phyloP scores from a whole-genome alignment of 345 rosid genomes.

The Syzygium jambos region DNA sequence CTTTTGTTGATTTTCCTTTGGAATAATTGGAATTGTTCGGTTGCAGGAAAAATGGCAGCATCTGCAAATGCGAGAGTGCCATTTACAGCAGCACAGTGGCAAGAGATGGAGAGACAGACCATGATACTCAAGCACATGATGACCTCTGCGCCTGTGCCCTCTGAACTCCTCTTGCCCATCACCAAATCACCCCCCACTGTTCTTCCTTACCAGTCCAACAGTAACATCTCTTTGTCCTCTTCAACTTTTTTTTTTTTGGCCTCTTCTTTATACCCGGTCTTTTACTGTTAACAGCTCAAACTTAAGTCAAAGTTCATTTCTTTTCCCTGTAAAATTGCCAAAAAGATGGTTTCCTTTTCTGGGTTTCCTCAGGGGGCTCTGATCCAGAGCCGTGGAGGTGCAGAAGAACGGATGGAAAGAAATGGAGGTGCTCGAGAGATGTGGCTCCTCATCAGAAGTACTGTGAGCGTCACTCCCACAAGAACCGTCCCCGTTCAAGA shows the following conservation, averaged over 20 bases:
- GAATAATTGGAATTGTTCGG: neutral
- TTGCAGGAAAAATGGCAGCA: conserved; percentile 40
- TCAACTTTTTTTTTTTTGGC: neutral
- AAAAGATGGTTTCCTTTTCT: neutral
- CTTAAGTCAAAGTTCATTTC: neutral
- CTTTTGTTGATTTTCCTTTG: neutral
- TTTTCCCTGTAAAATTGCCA: neutral
- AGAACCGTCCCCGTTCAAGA: conserved; percentile 85
- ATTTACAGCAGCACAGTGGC: conserved; percentile 52
- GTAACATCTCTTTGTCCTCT: neutral
- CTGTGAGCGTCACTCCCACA: conserved; percentile 69
- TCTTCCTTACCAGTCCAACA: conserved; percentile 5
- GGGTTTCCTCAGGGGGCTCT: conserved; percentile 3
- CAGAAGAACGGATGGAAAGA: conserved; percentile 70
- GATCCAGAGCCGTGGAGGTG: conserved; percentile 74
- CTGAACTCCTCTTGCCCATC: conserved; percentile 40
- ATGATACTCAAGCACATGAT: conserved; percentile 40
- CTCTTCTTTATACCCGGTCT: neutral
- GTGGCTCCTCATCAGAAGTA: conserved; percentile 65
- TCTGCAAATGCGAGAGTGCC: conserved; percentile 19
- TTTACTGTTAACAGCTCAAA: neutral
- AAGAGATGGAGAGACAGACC: conserved; percentile 54
- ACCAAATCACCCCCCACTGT: conserved; percentile 13
- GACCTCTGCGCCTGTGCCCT: conserved; percentile 49
- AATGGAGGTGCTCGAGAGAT: conserved; percentile 76